These are phyloP conservation scores for Juglanconis juglandina DNA, from an alignment of 2,329 filamentous ascomycete genomes.

Conservation along the genomic window DNA sequence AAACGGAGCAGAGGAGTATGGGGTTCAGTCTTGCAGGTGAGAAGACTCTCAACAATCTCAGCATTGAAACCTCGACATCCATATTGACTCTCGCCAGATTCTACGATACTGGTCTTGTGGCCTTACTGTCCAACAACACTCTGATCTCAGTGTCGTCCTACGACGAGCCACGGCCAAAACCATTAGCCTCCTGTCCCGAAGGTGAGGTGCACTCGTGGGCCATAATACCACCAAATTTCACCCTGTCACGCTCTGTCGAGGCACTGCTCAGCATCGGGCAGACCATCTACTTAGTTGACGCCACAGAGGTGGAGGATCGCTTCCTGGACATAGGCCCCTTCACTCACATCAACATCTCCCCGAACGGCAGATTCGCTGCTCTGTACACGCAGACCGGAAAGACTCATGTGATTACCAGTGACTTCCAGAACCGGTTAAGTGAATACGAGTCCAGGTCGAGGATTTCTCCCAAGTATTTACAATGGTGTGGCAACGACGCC, in stretches of 20 bases:
- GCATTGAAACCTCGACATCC: background rate
- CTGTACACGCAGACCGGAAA: slow-evolving; percentile 83
- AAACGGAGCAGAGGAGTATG: slow-evolving; percentile 81
- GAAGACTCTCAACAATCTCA: slow-evolving; percentile 13
- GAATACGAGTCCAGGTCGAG: slow-evolving; percentile 87
- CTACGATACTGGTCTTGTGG: slow-evolving; percentile 89
- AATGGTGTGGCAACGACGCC: slow-evolving; percentile 96
- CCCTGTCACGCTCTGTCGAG: slow-evolving; percentile 88
- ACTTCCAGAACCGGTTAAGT: slow-evolving; percentile 88
- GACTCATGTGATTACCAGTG: slow-evolving; percentile 88
- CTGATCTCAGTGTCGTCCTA: slow-evolving; percentile 86
- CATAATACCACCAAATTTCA: slow-evolving; percentile 81
- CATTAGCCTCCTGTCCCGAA: slow-evolving; percentile 72
- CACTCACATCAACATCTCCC: slow-evolving; percentile 83
- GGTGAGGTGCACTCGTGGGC: slow-evolving; percentile 85
- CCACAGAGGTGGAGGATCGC: slow-evolving; percentile 85
- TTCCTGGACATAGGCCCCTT: slow-evolving; percentile 91
- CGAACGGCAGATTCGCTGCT: slow-evolving; percentile 83
- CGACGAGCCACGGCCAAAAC: slow-evolving; percentile 81
- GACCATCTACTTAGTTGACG: slow-evolving; percentile 84
- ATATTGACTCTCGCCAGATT: slow-evolving; percentile 49
- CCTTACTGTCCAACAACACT: slow-evolving; percentile 81
- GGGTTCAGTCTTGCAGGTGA: slow-evolving; percentile 76
- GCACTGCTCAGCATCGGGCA: slow-evolving; percentile 80
- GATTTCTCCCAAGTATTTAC: slow-evolving; percentile 79